A percentile compares a stretch with the other conserved stretches of the same genome.
These are phyloP conservation scores for Boletales sp. DNA, from an alignment of 768 basidiomycete species.

Conservation along the genomic window DNA sequence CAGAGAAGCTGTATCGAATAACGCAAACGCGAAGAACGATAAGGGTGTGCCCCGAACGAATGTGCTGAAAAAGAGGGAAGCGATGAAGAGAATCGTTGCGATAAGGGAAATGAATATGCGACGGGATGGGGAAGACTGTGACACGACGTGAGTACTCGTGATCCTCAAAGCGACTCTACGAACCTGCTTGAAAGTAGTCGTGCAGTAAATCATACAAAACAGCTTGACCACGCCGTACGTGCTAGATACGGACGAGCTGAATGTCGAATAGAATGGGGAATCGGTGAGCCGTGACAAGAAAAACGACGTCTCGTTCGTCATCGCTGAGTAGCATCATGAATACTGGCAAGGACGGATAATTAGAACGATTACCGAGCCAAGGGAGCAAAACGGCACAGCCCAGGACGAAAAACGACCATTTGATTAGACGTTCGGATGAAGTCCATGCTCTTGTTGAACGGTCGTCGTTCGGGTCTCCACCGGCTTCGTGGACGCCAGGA, in stretches of 20 bases:
- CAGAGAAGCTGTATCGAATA: conserved; percentile 58
- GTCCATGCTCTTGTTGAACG: conserved; percentile 20
- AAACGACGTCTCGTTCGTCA: conserved; percentile 82
- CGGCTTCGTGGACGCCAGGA: neutral
- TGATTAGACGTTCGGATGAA: conserved; percentile 38
- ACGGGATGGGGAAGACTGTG: conserved; percentile 54
- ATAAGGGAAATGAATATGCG: conserved; percentile 49
- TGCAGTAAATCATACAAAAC: conserved; percentile 68
- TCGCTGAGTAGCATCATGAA: conserved; percentile 40
- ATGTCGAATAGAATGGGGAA: conserved; percentile 51
- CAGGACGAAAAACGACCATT: conserved; percentile 64
- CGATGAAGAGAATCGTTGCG: conserved; percentile 49
- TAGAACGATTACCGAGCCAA: conserved; percentile 69
- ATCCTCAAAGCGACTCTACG: conserved; percentile 17
- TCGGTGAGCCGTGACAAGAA: conserved; percentile 64
- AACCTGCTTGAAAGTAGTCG: conserved; percentile 61
- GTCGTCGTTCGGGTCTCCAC: neutral
- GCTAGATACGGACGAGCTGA: conserved; percentile 61
- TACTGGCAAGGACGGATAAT: too few species aligned
- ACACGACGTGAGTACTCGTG: neutral
- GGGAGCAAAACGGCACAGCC: conserved; percentile 79
- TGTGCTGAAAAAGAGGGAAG: conserved; percentile 62
- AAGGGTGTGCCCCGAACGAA: conserved; percentile 49
- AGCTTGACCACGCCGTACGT: conserved; percentile 64
- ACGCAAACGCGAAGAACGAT: conserved; percentile 60